phyloP scores from a whole-genome alignment of 2,329 filamentous ascomycete species.

The Trichoderma guizhouense region DNA sequence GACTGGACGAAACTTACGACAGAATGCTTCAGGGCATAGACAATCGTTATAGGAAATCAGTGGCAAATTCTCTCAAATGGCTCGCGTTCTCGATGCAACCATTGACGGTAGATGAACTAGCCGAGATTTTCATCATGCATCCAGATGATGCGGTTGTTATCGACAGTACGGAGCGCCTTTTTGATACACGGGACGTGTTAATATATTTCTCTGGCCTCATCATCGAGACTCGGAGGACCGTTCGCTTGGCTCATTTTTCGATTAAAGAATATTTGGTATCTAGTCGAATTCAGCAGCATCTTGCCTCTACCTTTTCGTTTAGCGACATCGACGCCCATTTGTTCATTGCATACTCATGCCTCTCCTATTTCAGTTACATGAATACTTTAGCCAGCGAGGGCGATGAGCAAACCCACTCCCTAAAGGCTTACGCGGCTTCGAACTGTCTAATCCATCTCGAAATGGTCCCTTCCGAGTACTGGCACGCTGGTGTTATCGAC shows the following conservation, averaged over 20 bases:
- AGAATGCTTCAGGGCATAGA: constrained; percentile 9
- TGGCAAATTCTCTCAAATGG: constrained; percentile 11
- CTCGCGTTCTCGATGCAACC: background rate
- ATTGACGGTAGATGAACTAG: background rate
- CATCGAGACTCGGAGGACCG: background rate
- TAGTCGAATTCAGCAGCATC: background rate
- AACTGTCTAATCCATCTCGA: background rate
- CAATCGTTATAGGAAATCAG: background rate
- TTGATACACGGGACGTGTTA: background rate
- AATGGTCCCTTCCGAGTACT: background rate
- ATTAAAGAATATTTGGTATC: constrained; percentile 18
- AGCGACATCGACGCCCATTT: constrained; percentile 2
- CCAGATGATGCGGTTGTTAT: background rate
- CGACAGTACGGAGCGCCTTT: background rate
- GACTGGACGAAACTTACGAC: constrained; percentile 16
- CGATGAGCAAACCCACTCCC: background rate
- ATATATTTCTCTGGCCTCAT: constrained; percentile 12
- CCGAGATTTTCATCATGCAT: constrained; percentile 12
- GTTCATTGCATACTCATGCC: background rate
- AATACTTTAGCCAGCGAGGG: background rate
- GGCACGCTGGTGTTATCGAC: background rate
- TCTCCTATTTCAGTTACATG: background rate
- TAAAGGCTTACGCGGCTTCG: background rate
- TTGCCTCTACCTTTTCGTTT: background rate
- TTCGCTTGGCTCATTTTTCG: constrained; percentile 17